Evolutionary conservation across 352 stramenopile genomes (phyloP).

Genomic region (Phytopythium aichiense): DNA sequence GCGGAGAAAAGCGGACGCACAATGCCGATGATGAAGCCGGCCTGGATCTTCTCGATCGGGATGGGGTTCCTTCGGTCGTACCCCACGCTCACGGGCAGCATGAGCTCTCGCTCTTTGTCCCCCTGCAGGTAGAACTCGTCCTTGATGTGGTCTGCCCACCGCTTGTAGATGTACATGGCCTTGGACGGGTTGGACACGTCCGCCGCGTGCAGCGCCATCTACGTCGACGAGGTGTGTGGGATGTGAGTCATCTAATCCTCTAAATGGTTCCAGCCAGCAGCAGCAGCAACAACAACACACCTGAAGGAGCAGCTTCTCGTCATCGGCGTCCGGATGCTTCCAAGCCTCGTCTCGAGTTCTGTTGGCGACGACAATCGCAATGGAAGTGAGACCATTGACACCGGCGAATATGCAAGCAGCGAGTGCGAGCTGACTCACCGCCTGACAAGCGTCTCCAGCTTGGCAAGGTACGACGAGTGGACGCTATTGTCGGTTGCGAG

Average conservation of each 20-base stretch:
- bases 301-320: conserved; percentile 68
- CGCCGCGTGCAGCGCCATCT: conserved; percentile 84
- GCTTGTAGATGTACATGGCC: conserved; percentile 60
- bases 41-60: conserved; percentile 86
- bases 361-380: background rate
- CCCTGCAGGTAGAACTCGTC: conserved; percentile 95
- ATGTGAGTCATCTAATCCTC: too few species aligned
- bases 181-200: conserved; percentile 94
- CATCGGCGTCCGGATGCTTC: conserved; percentile 53
- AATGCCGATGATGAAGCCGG: conserved; percentile 94
- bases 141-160: conserved; percentile 89
- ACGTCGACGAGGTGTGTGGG: background rate
- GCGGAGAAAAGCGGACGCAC: conserved; percentile 73
- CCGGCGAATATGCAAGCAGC: background rate
- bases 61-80: conserved; percentile 88
- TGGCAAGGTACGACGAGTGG: conserved; percentile 72
- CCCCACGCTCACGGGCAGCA: conserved; percentile 85
- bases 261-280: too few species aligned
- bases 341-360: conserved; percentile 43
- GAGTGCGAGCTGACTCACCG: conserved; percentile 20
- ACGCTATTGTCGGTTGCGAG: conserved; percentile 87
- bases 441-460: conserved; percentile 68
- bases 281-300: conserved; percentile 9
- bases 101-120: conserved; percentile 89
- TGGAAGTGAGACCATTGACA: background rate